These are phyloP conservation scores for Phanerochaete sordida DNA, from an alignment of 768 basidiomycete genomes.

Conservation along the genomic window DNA sequence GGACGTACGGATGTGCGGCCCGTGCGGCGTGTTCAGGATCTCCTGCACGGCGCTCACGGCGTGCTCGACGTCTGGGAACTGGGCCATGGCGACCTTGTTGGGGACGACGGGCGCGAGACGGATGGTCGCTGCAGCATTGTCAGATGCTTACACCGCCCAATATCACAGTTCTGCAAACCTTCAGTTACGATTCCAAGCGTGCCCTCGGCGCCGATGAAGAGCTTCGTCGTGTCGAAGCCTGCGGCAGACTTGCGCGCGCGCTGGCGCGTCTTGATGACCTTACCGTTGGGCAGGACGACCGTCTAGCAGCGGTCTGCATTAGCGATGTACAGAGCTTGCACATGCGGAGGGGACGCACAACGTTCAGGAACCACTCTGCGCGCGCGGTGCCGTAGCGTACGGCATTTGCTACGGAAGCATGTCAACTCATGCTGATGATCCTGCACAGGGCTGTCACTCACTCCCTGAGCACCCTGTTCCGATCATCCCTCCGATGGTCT, in stretches of 20 bases:
- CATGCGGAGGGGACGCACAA: conserved; percentile 40
- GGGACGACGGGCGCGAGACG: conserved; percentile 78
- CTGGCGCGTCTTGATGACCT: conserved; percentile 81
- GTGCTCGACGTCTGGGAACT: conserved; percentile 72
- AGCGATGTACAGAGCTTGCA: not conserved
- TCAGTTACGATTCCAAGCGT: conserved; percentile 87
- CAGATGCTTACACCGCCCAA: not conserved
- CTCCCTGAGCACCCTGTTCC: conserved; percentile 86
- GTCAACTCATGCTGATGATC: not conserved
- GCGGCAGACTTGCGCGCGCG: conserved; percentile 80
- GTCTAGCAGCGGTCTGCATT: conserved; percentile 42
- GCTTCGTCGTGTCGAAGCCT: conserved; percentile 81
- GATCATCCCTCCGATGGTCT: conserved; percentile 89
- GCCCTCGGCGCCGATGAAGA: conserved; percentile 88
- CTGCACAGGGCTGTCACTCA: conserved; percentile 27
- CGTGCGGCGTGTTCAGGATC: conserved; percentile 64
- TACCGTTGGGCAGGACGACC: conserved; percentile 77
- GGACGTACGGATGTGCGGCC: conserved; percentile 64
- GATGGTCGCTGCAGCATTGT: conserved; percentile 51
- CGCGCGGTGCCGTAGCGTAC: conserved; percentile 85
- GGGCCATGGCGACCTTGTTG: conserved; percentile 83
- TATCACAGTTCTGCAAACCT: conserved; percentile 33
- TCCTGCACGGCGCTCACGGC: conserved; percentile 83
- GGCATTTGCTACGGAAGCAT: conserved; percentile 53
- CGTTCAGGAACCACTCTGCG: conserved; percentile 82